Conservation (phyloP, 129 eudicot species). For the Saposhnikovia divaricata region DNA sequence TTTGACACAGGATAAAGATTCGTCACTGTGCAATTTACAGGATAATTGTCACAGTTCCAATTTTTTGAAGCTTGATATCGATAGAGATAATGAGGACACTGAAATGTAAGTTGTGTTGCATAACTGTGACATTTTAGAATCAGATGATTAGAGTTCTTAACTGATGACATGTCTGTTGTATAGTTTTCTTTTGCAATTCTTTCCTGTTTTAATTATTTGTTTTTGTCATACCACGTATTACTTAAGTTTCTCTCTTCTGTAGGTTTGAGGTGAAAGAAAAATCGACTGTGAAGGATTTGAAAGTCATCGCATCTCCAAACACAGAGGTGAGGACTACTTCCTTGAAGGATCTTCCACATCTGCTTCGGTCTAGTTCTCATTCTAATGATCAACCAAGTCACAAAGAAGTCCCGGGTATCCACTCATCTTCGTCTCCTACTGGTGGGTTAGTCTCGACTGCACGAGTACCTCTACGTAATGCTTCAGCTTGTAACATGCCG, state of each 20-base stretch:
- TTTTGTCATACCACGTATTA: background rate
- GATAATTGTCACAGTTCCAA: constrained; percentile 22
- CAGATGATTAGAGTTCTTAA: background rate
- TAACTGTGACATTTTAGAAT: background rate
- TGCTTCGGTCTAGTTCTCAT: constrained; percentile 28
- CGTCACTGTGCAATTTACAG: constrained; percentile 8
- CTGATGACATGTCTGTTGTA: background rate
- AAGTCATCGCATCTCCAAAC: constrained; percentile 20
- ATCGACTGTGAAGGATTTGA: constrained; percentile 24
- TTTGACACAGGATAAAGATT: constrained; percentile 12
- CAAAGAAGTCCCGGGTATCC: constrained; percentile 38
- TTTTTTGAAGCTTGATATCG: constrained; percentile 18
- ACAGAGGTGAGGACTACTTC: constrained; percentile 19
- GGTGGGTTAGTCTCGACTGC: constrained; percentile 47
- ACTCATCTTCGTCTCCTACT: constrained; percentile 45
- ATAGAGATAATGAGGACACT: constrained; percentile 24
- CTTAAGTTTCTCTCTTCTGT: background rate
- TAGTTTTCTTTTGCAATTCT: background rate
- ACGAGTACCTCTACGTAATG: constrained; percentile 44
- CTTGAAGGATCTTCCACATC: constrained; percentile 17
- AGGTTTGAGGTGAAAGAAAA: constrained; percentile 47
- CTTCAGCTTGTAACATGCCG: constrained; percentile 32
- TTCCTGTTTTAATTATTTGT: background rate
- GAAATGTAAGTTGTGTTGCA: constrained; percentile 39
- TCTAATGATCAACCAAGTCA: constrained; percentile 33